Evolutionary conservation across 139 green algal species (phyloP).

Genomic region (Penium margaritaceum): DNA sequence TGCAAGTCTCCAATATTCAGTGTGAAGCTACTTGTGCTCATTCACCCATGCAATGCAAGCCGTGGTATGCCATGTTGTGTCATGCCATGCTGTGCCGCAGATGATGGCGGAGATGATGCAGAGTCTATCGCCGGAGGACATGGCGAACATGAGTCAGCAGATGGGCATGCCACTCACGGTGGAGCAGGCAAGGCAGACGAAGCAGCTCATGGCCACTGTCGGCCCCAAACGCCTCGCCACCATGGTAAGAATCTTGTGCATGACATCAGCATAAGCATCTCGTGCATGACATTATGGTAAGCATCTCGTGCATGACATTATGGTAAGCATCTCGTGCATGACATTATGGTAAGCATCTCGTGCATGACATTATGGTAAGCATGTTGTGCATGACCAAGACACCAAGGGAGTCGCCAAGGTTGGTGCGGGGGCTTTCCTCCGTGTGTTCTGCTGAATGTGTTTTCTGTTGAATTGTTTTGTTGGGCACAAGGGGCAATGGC

Average conservation of each 20-base stretch:
- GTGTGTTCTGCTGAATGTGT: too few relatives aligned
- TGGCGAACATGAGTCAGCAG: constrained; percentile 31
- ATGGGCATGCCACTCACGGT: constrained; percentile 27
- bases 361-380: neutral
- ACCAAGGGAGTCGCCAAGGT: too few relatives aligned
- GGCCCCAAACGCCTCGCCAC: constrained; percentile 15
- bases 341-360: neutral
- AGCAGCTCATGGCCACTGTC: constrained; percentile 13
- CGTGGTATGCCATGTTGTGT: too few relatives aligned
- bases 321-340: neutral
- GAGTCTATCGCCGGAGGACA: constrained; percentile 17
- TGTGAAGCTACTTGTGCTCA: too few relatives aligned
- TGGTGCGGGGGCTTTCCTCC: too few relatives aligned
- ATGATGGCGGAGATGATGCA: constrained; percentile 42
- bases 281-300: too few relatives aligned
- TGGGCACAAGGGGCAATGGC: too few relatives aligned
- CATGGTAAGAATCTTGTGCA: constrained; percentile 5
- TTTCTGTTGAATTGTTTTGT: too few relatives aligned
- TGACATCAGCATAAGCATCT: too few relatives aligned
- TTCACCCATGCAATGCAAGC: too few relatives aligned
- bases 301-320: neutral
- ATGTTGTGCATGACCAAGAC: neutral
- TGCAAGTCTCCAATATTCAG: too few relatives aligned
- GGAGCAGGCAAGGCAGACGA: constrained; percentile 20
- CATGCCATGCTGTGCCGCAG: constrained; percentile 16